phyloP scores from a whole-genome alignment of 371 early-diverging fungal genomes.

The Capillidium rhysosporum region DNA sequence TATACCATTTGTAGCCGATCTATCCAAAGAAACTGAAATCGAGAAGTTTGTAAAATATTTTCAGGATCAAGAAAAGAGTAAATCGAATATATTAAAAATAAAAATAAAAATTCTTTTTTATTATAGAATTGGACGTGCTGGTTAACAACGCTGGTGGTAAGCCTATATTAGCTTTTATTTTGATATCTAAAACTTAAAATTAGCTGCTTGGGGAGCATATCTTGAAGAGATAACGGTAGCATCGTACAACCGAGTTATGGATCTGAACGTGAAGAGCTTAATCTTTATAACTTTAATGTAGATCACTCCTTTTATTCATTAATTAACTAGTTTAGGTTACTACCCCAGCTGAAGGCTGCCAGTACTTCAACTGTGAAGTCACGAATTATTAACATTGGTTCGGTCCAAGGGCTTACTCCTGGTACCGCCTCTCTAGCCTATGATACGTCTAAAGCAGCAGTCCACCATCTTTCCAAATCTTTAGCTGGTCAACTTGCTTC shows the following conservation, averaged over 20 bases:
- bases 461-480: constrained; percentile 51
- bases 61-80: constrained; percentile 30
- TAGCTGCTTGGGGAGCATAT: constrained; percentile 29
- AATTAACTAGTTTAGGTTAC: constrained; percentile 15
- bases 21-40: constrained; percentile 38
- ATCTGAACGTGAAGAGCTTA: constrained; percentile 66
- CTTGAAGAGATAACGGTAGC: constrained; percentile 14
- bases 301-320: not conserved
- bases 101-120: not conserved
- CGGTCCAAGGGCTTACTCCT: constrained; percentile 55
- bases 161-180: not conserved
- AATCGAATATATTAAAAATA: constrained; percentile 6
- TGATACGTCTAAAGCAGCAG: constrained; percentile 54
- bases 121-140: constrained; percentile 49
- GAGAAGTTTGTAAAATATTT: constrained; percentile 35
- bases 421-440: constrained; percentile 50
- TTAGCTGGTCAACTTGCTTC: constrained; percentile 41
- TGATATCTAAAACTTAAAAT: not conserved
- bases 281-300: constrained; percentile 54
- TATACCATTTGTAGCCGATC: constrained; percentile 53
- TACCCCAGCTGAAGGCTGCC: constrained; percentile 52
- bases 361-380: constrained; percentile 28
- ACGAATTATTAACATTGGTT: constrained; percentile 66
- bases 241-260: constrained; percentile 29
- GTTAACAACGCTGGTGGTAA: constrained; percentile 68